Evolutionary conservation across 805 yeast genomes (phyloP), one percentile per base, ranked within the genome.

Genomic region (Sugiyamaella boreocaroliniensis): DNA sequence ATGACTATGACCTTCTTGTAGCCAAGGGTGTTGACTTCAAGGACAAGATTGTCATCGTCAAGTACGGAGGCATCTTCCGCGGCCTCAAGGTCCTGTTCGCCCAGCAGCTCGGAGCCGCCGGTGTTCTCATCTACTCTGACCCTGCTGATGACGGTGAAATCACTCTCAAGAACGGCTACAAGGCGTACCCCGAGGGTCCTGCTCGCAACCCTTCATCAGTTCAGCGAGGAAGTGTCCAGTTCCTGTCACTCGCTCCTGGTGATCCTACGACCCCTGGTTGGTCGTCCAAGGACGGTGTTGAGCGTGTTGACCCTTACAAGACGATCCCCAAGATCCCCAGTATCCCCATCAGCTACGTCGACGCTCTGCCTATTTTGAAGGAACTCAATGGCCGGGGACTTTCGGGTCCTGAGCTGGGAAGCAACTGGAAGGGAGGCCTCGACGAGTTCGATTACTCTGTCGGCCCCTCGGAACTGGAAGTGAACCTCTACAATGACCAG

Each of bases 251-350:
- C 47, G 70, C 74, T 3, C 89, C 90, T 1, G 93, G 93, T 34
- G 93, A 85, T 62, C 93, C 93, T 15, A 78, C 89, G 0, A 81
- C 89, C 1, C 89, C 89, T 1, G 87, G 85, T 2, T 78, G 75
- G 57, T 78, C 85, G 4, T 77, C 81, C 37, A 77, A 74, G 47
- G 77, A 77, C 4, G 76, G 72, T 14, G 76, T 75, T 43, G 68
- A 75, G 20, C 71, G 85, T 50, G 65, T 65, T 5, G 80, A 75
- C 55, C 86, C 86, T 1, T 57, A 64, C 52, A 59, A 67, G 34
- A 66, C 75, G 6, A 81, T 80, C 47, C 89, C 90, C 14, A 67
- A 66, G 19, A 86, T 86, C 52, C 92, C 93, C 7, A 80, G 81
- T 15, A 69, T 86, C 44, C 92, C 93, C 14, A 78, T 86, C 49